phyloP scores from a whole-genome alignment of 164 flowering plant genomes.

The Tinospora cordifolia region DNA sequence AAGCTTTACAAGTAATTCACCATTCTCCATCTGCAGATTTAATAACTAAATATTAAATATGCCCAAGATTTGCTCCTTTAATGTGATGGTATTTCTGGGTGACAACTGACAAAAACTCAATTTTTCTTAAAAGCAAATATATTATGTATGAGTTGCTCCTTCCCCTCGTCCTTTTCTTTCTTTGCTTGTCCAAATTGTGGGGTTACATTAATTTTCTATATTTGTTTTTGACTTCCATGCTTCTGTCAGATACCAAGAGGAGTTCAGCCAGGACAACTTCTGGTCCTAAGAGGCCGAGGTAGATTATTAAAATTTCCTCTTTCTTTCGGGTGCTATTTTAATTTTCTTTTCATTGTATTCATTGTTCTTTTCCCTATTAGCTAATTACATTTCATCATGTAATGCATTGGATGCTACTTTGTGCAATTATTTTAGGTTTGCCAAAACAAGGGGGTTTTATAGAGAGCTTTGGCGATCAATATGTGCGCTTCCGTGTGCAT shows the following conservation, averaged over 20 bases:
- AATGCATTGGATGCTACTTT: not conserved
- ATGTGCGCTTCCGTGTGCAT: conserved; percentile 65
- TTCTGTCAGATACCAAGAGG: conserved; percentile 76
- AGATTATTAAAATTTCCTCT: not conserved
- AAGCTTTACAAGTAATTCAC: not conserved
- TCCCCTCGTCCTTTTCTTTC: no score
- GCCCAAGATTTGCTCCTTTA: not conserved
- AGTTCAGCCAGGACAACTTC: conserved; percentile 76
- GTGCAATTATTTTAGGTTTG: conserved; percentile 41
- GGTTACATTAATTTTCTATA: not conserved
- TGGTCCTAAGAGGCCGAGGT: conserved; percentile 84
- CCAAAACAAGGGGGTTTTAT: conserved; percentile 57
- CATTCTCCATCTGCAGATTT: not conserved
- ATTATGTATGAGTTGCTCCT: no score
- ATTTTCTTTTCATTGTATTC: not conserved
- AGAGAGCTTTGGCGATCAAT: conserved; percentile 65
- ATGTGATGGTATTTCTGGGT: not conserved
- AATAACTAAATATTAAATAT: not conserved
- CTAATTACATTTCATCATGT: not conserved
- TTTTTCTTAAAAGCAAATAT: no score
- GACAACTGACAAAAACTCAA: not conserved
- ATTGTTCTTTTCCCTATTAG: not conserved
- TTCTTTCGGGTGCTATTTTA: not conserved
- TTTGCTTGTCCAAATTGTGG: not conserved
- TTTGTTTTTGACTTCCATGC: conserved; percentile 8